Evolutionary conservation across 805 yeast genomes (phyloP), one percentile per base, ranked within the genome.

Genomic region (Hanseniaspora valbyensis): DNA sequence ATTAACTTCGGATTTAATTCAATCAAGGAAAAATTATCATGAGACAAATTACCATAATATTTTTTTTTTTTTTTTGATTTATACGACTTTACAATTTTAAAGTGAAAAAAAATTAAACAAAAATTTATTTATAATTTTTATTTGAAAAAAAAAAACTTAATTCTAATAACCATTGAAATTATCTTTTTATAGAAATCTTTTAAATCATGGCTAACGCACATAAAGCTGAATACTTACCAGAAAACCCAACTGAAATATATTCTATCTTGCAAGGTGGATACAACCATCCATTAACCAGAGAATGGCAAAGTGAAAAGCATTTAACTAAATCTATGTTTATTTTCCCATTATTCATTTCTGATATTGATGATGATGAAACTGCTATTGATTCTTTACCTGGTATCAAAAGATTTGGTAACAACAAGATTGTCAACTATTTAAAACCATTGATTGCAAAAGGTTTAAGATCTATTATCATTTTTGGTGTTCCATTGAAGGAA

Each of bases 181-280:
- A n/a, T n/a, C n/a, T n/a, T n/a, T n/a, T n/a, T 14, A 32, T 8
- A 38, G 21, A 42, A 32, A 22, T 22, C 29, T n/a, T 14, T 4
- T 6, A 25, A 3, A 21, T 9, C 14, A 46, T 48, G 51, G 9
- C 34, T n/a, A 18, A 51, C 30, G 77, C 75, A 79, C 95, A 85
- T 63, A 69, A 70, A 38, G 94, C 95, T 5, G 80, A 83, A 61
- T 88, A 75, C 59, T 68, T 83, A 48, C 76, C 77, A 16, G 67
- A 71, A 1, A 69, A 72, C 22, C 76, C 75, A 30, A 77, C 89
- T 0, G 70, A 73, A 33, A 76, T 86, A 54, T 73, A 87, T 13
- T 83, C 95, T 6, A 69, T 92, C 38, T 72, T 92, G 39, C 90
- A 92, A 54, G 96, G 97, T 53, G 96, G 97, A 3, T 92, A 89